phyloP scores from a whole-genome alignment of 257 asterid genomes.

The Euphrasia confusa region DNA sequence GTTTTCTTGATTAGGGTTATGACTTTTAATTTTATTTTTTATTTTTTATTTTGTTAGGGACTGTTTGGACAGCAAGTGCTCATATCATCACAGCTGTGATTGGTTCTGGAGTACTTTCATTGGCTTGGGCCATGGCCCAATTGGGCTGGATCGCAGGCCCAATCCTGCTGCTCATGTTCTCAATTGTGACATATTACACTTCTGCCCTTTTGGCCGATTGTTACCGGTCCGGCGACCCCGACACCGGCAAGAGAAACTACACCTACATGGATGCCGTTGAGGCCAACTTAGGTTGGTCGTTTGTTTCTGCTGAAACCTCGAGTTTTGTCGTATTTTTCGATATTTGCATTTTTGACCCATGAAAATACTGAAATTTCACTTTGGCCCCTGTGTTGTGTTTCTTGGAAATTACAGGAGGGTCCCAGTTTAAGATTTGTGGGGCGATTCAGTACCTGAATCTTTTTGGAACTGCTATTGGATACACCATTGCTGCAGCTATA shows the following conservation, averaged over 20 bases:
- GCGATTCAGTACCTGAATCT: conserved; percentile 80
- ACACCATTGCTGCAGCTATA: conserved; percentile 79
- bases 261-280: conserved; percentile 51
- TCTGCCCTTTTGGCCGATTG: conserved; percentile 39
- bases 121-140: conserved; percentile 50
- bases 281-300: conserved; percentile 34
- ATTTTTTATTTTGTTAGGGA: conserved; percentile 23
- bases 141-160: conserved; percentile 55
- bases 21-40: not conserved
- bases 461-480: conserved; percentile 85
- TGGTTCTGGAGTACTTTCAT: conserved; percentile 44
- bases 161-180: conserved; percentile 37
- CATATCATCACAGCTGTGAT: conserved; percentile 51
- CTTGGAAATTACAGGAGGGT: conserved; percentile 53
- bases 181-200: conserved; percentile 44
- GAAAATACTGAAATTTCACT: not conserved
- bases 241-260: conserved; percentile 40
- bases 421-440: conserved; percentile 80
- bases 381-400: not conserved
- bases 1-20: not conserved
- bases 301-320: not conserved
- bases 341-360: too few relatives aligned
- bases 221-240: conserved; percentile 47
- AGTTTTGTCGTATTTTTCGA: not conserved
- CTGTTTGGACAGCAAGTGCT: conserved; percentile 50